Evolutionary conservation across 352 stramenopile species (phyloP).

Genomic region (Phytophthora megakarya): DNA sequence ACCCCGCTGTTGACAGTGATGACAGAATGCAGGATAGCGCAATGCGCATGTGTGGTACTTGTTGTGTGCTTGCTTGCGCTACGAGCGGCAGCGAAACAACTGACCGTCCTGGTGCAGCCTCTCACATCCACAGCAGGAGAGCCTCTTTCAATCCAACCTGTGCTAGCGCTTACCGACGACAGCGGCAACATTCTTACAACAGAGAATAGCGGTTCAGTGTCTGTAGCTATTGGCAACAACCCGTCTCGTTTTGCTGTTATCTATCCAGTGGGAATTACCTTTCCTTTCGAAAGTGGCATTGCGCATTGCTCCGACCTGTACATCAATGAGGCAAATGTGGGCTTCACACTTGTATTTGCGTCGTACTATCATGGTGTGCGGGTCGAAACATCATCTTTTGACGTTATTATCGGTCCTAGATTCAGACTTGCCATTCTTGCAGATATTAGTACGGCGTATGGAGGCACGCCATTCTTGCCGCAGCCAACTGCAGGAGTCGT

Average conservation of each 20-base stretch:
- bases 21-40: conserved; percentile 23
- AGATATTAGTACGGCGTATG: conserved; percentile 81
- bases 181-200: conserved; percentile 74
- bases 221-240: conserved; percentile 57
- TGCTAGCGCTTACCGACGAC: conserved; percentile 77
- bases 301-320: conserved; percentile 72
- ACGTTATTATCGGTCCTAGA: conserved; percentile 65
- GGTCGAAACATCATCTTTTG: conserved; percentile 72
- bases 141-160: conserved; percentile 58
- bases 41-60: not conserved
- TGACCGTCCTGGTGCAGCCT: conserved; percentile 75
- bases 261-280: conserved; percentile 47
- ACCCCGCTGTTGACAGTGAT: conserved; percentile 27
- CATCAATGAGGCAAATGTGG: conserved; percentile 64
- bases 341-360: conserved; percentile 73
- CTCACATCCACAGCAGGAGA: conserved; percentile 67
- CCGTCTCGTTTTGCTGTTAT: conserved; percentile 59
- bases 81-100: conserved; percentile 29
- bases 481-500: conserved; percentile 81
- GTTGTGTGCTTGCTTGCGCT: conserved; percentile 10
- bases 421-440: conserved; percentile 68
- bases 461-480: conserved; percentile 74
- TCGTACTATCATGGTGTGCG: conserved; percentile 72
- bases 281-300: conserved; percentile 79
- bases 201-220: conserved; percentile 59